Evolutionary conservation across 805 yeast genomes (phyloP).

Genomic region (Myxozyma lipomycoides): DNA sequence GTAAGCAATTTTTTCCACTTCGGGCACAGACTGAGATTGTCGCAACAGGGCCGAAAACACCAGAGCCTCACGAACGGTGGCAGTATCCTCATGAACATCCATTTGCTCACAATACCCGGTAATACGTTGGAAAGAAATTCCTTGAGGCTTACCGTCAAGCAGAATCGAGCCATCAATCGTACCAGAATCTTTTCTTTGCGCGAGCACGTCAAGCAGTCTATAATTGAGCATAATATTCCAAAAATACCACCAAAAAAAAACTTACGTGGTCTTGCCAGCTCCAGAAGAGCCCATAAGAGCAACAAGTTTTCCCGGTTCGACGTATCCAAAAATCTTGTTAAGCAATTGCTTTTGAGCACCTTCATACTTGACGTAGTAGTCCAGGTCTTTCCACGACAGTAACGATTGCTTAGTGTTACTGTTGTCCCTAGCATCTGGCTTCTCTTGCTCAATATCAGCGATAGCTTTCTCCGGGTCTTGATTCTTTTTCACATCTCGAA

Average conservation of each 20-base stretch:
- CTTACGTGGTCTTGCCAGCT: slow-evolving; percentile 83
- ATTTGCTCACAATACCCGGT: slow-evolving; percentile 82
- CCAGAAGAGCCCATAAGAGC: slow-evolving; percentile 86
- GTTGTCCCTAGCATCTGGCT: no score
- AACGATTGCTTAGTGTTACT: no score
- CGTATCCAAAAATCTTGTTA: slow-evolving; percentile 62
- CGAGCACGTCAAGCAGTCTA: slow-evolving; percentile 65
- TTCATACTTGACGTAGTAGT: slow-evolving; percentile 47
- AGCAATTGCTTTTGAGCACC: slow-evolving; percentile 41
- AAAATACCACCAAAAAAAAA: no score
- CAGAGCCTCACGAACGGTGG: slow-evolving; percentile 72
- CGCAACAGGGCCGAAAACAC: slow-evolving; percentile 68
- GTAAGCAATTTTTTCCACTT: slow-evolving; percentile 57
- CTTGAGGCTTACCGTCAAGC: slow-evolving; percentile 65
- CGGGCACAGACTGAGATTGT: slow-evolving; percentile 57
- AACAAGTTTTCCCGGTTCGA: slow-evolving; percentile 74
- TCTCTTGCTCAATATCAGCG: slow-evolving; percentile 17
- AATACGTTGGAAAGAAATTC: slow-evolving; percentile 64
- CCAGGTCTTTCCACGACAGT: slow-evolving; percentile 60
- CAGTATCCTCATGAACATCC: slow-evolving; percentile 64
- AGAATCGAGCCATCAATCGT: slow-evolving; percentile 66
- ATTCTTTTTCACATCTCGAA: no score
- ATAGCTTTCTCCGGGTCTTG: slow-evolving; percentile 37
- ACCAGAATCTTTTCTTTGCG: slow-evolving; percentile 68
- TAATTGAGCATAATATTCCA: no score